phyloP scores from a whole-genome alignment of 257 asterid genomes.

The Jaltomata sinuosa region DNA sequence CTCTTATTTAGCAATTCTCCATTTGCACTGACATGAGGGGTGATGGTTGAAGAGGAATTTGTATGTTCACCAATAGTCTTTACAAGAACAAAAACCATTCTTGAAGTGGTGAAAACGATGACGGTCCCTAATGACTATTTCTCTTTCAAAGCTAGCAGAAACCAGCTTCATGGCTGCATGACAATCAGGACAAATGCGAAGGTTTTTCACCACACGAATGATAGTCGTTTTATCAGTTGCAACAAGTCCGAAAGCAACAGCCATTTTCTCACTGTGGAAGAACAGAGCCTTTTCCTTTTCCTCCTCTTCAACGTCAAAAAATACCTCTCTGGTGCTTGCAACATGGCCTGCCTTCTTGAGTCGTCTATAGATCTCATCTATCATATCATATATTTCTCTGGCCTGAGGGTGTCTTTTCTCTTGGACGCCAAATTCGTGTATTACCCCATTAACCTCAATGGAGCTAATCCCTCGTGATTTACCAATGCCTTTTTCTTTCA shows the following conservation, averaged over 20 bases:
- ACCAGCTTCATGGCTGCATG: conserved; percentile 15
- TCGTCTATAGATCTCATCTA: conserved; percentile 9
- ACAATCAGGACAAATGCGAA: conserved; percentile 16
- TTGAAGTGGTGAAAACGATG: conserved; percentile 13
- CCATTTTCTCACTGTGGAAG: conserved; percentile 14
- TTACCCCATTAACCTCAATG: conserved; percentile 13
- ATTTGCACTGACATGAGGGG: neutral
- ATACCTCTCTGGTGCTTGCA: conserved; percentile 12
- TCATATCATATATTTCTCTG: conserved; percentile 7
- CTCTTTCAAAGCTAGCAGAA: conserved; percentile 8
- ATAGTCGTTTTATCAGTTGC: conserved; percentile 1
- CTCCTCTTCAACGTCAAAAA: conserved; percentile 16
- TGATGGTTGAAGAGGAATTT: neutral
- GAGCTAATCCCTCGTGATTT: conserved; percentile 11
- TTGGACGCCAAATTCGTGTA: conserved; percentile 15
- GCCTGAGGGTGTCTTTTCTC: conserved; percentile 11
- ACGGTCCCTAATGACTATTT: conserved; percentile 12
- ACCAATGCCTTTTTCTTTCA: conserved; percentile 12
- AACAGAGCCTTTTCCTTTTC: conserved; percentile 13
- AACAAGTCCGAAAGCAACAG: conserved; percentile 15
- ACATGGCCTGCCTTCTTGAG: conserved; percentile 12
- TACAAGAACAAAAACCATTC: conserved; percentile 12
- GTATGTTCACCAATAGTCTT: conserved; percentile 7
- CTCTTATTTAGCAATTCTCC: neutral
- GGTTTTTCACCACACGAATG: conserved; percentile 13